Evolutionary conservation across 306 rosid genomes (phyloP).

Genomic region (Pterocarpus macrocarpus): DNA sequence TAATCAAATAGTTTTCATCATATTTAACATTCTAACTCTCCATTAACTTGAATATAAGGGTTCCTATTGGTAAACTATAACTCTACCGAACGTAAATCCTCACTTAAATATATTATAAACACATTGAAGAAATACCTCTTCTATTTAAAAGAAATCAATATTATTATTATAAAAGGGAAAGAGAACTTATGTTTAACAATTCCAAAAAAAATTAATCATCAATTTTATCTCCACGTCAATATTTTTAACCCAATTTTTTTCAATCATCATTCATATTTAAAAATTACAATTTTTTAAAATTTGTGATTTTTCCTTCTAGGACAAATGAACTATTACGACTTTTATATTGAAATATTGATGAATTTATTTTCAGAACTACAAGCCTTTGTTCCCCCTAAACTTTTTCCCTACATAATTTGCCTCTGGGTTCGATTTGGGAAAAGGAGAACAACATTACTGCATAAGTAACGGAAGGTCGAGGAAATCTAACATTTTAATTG

Average conservation of each 20-base stretch:
- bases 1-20: no score
- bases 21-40: no score
- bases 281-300: neutral
- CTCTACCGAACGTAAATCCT: no score
- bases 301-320: neutral
- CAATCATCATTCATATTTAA: no score
- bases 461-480: conserved; percentile 36
- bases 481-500: conserved; percentile 47
- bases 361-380: no score
- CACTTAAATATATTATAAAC: neutral
- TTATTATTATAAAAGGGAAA: neutral
- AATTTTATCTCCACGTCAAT: neutral
- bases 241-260: neutral
- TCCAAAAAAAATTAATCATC: no score
- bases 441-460: conserved; percentile 33
- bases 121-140: neutral
- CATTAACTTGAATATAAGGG: no score
- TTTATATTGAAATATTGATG: neutral
- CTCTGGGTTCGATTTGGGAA: neutral
- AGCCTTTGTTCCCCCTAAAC: no score
- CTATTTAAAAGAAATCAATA: neutral
- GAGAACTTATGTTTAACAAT: neutral
- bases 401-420: no score
- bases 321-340: neutral
- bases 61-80: no score